Percentiles rank a stretch among this genome's conserved stretches.
Conservation (phyloP, 2,329 filamentous ascomycete genomes). For the Fusarium sarcochroum region DNA sequence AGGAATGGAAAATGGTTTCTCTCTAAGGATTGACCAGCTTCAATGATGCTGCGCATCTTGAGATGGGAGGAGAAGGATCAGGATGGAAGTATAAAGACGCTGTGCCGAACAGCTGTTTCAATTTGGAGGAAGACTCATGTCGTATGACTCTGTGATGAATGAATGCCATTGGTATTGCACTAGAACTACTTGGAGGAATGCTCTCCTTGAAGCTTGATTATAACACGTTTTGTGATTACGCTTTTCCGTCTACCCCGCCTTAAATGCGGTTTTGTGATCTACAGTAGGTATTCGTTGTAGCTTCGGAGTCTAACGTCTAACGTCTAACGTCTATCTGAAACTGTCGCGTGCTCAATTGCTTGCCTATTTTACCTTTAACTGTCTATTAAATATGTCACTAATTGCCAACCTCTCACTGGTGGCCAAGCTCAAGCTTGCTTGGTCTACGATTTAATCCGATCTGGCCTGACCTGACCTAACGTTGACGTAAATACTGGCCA, state of each 20-base stretch:
- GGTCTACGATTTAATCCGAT: slow-evolving; percentile 25
- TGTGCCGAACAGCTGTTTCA: slow-evolving; percentile 23
- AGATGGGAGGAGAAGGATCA: slow-evolving; percentile 34
- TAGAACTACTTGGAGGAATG: slow-evolving; percentile 46
- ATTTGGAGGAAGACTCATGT: slow-evolving; percentile 30
- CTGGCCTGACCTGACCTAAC: slow-evolving; percentile 12
- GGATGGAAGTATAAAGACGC: slow-evolving; percentile 21
- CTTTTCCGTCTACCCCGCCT: slow-evolving; percentile 36
- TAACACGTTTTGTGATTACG: slow-evolving; percentile 47
- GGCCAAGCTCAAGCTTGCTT: slow-evolving; percentile 25
- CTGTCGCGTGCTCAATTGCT: slow-evolving; percentile 24
- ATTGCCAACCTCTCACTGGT: slow-evolving; percentile 37
- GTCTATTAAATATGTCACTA: neutral
- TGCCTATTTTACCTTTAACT: neutral
- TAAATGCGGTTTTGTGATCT: slow-evolving; percentile 18
- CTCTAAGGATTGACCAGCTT: slow-evolving; percentile 28
- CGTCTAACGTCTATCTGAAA: neutral
- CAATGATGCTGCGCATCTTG: slow-evolving; percentile 19
- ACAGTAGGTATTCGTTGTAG: neutral
- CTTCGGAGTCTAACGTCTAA: too few relatives aligned
- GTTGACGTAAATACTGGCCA: slow-evolving; percentile 27
- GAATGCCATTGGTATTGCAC: slow-evolving; percentile 37
- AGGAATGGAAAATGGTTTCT: slow-evolving; percentile 32
- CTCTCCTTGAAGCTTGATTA: slow-evolving; percentile 47
- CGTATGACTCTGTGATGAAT: slow-evolving; percentile 44